Conservation (phyloP, 2,329 filamentous ascomycete genomes). For the Aspergillus pseudotamarii region DNA sequence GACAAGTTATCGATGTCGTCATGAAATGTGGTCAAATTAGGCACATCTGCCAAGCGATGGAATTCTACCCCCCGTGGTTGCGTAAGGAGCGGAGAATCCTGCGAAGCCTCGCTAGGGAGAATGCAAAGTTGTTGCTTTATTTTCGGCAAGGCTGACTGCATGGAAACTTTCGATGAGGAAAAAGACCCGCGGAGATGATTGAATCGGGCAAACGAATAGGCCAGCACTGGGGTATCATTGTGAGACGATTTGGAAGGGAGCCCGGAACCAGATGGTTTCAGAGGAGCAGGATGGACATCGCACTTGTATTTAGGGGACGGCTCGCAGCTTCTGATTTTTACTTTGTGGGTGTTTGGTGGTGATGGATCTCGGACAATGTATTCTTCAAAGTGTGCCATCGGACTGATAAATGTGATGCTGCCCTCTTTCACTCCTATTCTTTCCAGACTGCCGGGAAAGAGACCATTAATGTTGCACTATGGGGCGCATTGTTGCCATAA, state of each 20-base stretch:
- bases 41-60: background rate
- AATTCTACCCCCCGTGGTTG: background rate
- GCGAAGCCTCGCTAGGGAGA: background rate
- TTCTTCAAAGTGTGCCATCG: slow-evolving; percentile 11
- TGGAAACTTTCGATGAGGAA: background rate
- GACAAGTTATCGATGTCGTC: slow-evolving; percentile 22
- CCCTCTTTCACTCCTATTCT: background rate
- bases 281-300: slow-evolving; percentile 4
- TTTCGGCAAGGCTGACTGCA: background rate
- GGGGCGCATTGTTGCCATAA: slow-evolving; percentile 3
- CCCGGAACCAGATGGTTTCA: background rate
- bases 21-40: slow-evolving; percentile 15
- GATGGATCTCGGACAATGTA: slow-evolving; percentile 9
- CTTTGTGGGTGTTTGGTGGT: slow-evolving; percentile 1
- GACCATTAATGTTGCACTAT: background rate
- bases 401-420: background rate
- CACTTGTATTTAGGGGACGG: background rate
- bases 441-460: background rate
- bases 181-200: slow-evolving; percentile 1
- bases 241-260: background rate
- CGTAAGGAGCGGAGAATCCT: background rate
- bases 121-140: background rate
- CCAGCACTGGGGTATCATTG: slow-evolving; percentile 10
- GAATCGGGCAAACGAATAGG: slow-evolving; percentile 5
- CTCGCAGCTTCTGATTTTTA: background rate